Base-by-base conservation (phyloP, 129 eudicot species). In the Arctium lappa region DNA sequence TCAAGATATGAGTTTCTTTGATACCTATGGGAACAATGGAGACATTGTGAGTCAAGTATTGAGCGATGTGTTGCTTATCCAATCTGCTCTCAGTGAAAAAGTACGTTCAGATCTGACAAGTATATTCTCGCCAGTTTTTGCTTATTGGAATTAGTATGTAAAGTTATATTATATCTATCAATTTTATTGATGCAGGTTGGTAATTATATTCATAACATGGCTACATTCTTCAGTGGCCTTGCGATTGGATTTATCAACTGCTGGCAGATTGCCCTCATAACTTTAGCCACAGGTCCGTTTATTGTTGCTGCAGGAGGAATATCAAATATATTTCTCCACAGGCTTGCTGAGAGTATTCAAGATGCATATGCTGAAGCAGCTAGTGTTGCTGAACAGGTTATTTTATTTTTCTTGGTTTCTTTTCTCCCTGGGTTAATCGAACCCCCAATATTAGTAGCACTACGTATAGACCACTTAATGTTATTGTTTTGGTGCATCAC, bases 301-400 rank as follows among this genome's bases (percentile, higher is more conserved):
- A 95, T 95, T 85, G 99, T 95, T 78, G 99, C 99, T 81, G 99
- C 98, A 34, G 99, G 99, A 82, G 99, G 99, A 85, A 90, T 95
- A 85, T 95, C 99, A 70, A 95, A 95, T 80, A 95, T 95, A 69
- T 95, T 95, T 90, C 92, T 95, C 75, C 99, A 95, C 79, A 91
- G 97, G 34, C 99, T 95, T 86, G 98, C 98, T 5, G 99, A 95
- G 85, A 95, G 93, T 86, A 95, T 95, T 75, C 99, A 95, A 84
- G 99, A 95, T 86, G 99, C 99, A 33, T 95, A 95, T 87, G 97
- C 99, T 34, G 99, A 95, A 88, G 99, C 99, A 74, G 99, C 99
- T 74, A 95, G 99, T 86, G 90, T 95, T 70, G 99, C 99, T 65
- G 99, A 95, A 86, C 99, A 95, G 97, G 99, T 95, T 27, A 76